phyloP scores from a whole-genome alignment of 1,284 basidiomycete genomes.

The Ustilago loliicola region DNA sequence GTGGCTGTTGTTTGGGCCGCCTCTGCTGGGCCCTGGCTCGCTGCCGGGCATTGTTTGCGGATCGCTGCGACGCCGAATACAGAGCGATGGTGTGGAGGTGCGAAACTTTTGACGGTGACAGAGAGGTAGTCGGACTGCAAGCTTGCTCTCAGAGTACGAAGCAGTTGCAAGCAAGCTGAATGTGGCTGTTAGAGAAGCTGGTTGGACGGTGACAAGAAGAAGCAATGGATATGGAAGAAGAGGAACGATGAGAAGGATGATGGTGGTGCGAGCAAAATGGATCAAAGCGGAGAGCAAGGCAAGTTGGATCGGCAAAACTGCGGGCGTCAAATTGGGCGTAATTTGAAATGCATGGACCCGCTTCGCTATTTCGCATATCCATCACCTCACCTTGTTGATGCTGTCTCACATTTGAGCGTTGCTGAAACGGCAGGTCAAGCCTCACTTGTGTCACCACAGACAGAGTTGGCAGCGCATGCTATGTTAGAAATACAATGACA shows the following conservation, averaged over 20 bases:
- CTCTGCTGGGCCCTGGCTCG: conserved; percentile 31
- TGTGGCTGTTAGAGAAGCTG: neutral
- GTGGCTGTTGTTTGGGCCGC: conserved; percentile 18
- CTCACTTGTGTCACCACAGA: neutral
- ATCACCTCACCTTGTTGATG: neutral
- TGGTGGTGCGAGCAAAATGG: conserved; percentile 11
- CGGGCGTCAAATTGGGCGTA: conserved; percentile 20
- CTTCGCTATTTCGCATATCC: neutral
- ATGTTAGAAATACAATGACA: neutral
- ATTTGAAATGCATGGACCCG: neutral
- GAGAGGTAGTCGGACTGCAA: neutral
- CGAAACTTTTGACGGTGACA: neutral
- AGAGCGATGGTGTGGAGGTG: neutral
- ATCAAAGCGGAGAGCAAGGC: neutral
- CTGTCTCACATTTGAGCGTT: conserved; percentile 3
- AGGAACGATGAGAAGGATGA: neutral
- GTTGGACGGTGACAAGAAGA: neutral
- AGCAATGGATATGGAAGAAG: neutral
- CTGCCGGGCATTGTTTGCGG: conserved; percentile 2
- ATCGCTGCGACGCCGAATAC: neutral
- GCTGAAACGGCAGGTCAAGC: neutral
- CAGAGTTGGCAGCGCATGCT: neutral
- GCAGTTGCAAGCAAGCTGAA: neutral
- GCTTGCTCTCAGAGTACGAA: neutral
- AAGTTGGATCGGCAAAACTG: conserved; percentile 16